Conservation (phyloP, 768 basidiomycete genomes). For the Arthromyces matolae region DNA sequence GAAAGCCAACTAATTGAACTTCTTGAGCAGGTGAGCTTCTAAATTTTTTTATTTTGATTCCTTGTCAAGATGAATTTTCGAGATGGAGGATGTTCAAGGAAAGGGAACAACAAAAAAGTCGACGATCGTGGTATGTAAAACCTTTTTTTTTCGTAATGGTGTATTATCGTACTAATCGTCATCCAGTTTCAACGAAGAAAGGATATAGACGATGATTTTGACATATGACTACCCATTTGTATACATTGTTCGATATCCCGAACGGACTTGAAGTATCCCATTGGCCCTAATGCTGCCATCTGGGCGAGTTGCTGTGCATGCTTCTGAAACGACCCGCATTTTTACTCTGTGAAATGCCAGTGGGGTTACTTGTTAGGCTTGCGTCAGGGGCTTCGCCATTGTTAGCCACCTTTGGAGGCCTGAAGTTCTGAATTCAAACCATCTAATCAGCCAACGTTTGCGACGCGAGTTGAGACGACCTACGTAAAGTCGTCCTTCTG, state of each 20-base stretch:
- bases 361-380: slow-evolving; percentile 8
- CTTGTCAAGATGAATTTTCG: slow-evolving; percentile 17
- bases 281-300: slow-evolving; percentile 1
- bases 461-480: slow-evolving; percentile 20
- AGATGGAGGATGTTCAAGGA: slow-evolving; percentile 57
- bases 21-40: slow-evolving; percentile 69
- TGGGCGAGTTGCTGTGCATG: not conserved
- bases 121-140: slow-evolving; percentile 49
- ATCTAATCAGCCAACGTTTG: not conserved
- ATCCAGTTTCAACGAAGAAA: slow-evolving; percentile 62
- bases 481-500: slow-evolving; percentile 72
- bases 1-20: slow-evolving; percentile 83
- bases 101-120: slow-evolving; percentile 50
- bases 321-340: not conserved
- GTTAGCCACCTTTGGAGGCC: slow-evolving; percentile 14
- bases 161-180: slow-evolving; percentile 3
- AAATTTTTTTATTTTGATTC: slow-evolving; percentile 14
- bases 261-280: too few relatives aligned
- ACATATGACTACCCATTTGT: slow-evolving; percentile 32
- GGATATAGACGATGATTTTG: slow-evolving; percentile 66
- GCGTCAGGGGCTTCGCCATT: not conserved
- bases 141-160: slow-evolving; percentile 6
- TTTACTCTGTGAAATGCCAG: slow-evolving; percentile 6
- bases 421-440: slow-evolving; percentile 17
- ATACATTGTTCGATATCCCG: not conserved